These are phyloP conservation scores for Flueggea neowawraea DNA, from an alignment of 441 rosid genomes.

Conservation along the genomic window DNA sequence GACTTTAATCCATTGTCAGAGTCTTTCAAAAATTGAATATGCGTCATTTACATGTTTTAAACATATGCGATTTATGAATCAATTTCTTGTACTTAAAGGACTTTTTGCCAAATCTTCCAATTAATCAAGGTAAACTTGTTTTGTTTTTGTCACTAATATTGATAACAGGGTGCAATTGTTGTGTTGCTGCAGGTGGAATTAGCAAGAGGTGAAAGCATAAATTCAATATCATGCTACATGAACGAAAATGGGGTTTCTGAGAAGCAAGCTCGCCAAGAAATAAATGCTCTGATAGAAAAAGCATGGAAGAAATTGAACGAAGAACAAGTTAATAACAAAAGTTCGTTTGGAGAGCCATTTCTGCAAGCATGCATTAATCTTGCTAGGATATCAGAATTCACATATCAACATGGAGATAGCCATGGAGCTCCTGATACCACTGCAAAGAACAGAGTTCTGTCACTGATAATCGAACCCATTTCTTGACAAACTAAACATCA, in stretches of 20 bases:
- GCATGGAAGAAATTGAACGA: conserved; percentile 35
- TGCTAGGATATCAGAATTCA: conserved; percentile 25
- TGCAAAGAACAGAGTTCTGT: conserved; percentile 16
- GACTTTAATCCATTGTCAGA: too few relatives aligned
- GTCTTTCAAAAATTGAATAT: too few relatives aligned
- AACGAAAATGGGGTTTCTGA: conserved; percentile 23
- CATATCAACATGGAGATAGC: conserved; percentile 29
- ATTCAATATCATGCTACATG: conserved; percentile 31
- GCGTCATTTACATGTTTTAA: too few relatives aligned
- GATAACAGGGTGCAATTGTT: neutral
- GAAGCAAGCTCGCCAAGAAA: conserved; percentile 19
- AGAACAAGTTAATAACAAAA: neutral
- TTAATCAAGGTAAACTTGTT: too few relatives aligned
- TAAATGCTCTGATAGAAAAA: conserved; percentile 18
- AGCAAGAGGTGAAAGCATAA: conserved; percentile 30
- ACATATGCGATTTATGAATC: too few relatives aligned
- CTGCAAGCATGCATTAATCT: conserved; percentile 22
- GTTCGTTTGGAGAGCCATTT: conserved; percentile 11
- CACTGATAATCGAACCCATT: conserved; percentile 24
- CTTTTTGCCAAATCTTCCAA: too few relatives aligned
- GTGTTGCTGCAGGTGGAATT: conserved; percentile 23
- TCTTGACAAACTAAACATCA: neutral
- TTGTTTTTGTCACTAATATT: too few relatives aligned
- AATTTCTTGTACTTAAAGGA: too few relatives aligned
- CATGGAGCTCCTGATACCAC: conserved; percentile 29